A percentile compares a stretch with the other conserved stretches of the same genome.
These are phyloP conservation scores for Solanum hybrid DNA, from an alignment of 305 asterid species.

Conservation along the genomic window DNA sequence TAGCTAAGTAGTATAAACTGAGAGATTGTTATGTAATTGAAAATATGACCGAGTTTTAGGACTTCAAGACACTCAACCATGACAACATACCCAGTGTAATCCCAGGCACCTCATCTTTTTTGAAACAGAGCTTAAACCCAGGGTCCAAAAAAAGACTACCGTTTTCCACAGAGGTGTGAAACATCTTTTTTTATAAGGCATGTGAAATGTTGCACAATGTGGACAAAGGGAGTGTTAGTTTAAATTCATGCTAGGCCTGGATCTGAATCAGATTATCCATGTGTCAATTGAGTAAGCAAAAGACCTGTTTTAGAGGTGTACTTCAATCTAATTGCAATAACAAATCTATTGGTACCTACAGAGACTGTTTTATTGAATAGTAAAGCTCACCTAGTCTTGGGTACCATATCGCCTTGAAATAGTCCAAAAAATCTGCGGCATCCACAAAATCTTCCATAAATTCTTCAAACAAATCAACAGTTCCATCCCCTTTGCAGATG, in stretches of 20 bases:
- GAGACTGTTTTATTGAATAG: not conserved
- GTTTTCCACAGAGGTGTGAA: not conserved
- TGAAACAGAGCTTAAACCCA: not conserved
- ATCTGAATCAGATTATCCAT: not conserved
- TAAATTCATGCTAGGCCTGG: not conserved
- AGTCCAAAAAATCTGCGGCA: slow-evolving; percentile 64
- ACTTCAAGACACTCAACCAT: not conserved
- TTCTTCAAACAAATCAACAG: slow-evolving; percentile 38
- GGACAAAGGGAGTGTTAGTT: not conserved
- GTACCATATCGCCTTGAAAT: slow-evolving; percentile 79
- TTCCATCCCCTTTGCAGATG: slow-evolving; percentile 48
- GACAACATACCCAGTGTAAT: not conserved
- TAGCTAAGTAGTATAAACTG: not conserved
- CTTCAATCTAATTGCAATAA: not conserved
- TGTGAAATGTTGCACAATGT: not conserved
- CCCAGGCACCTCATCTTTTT: not conserved
- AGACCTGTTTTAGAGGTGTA: not conserved
- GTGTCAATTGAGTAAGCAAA: not conserved
- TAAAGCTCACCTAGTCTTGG: slow-evolving; percentile 56
- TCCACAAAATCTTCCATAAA: slow-evolving; percentile 42
- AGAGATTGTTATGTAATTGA: not conserved
- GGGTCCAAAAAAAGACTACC: not conserved
- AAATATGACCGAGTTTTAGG: not conserved
- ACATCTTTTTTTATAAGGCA: not conserved
- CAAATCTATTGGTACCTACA: not conserved